phyloP scores from a whole-genome alignment of 2,329 filamentous ascomycete species.

The Aspergillus ustus region DNA sequence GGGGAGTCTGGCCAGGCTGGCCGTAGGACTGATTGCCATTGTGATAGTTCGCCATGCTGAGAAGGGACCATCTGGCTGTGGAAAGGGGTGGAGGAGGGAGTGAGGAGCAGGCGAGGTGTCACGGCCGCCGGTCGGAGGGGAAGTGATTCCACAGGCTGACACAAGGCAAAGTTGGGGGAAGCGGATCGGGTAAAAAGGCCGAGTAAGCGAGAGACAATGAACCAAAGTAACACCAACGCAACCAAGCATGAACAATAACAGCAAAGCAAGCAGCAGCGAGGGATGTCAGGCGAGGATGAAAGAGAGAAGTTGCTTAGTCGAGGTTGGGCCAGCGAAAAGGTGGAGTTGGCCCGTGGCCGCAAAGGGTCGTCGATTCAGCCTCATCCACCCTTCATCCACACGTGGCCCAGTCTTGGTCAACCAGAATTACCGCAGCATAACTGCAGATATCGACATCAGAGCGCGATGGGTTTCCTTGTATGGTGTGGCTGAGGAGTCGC shows the following conservation, averaged over 20 bases:
- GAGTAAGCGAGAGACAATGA: conserved; percentile 9
- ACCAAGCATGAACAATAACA: neutral
- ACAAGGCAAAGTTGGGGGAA: neutral
- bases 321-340: neutral
- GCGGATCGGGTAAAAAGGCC: neutral
- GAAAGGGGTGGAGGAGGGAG: neutral
- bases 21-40: conserved; percentile 55
- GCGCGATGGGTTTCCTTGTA: neutral
- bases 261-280: neutral
- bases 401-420: conserved; percentile 1
- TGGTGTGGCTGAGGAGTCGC: neutral
- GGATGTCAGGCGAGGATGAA: neutral
- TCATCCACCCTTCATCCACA: conserved; percentile 5
- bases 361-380: conserved; percentile 13
- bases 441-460: neutral
- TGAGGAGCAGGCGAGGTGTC: conserved; percentile 3
- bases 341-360: neutral
- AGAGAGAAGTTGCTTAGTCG: neutral
- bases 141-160: neutral
- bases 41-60: conserved; percentile 60
- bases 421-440: neutral
- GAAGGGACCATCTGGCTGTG: conserved; percentile 2
- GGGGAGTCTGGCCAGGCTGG: conserved; percentile 36
- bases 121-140: conserved; percentile 11
- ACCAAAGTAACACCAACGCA: neutral